A percentile compares a stretch with the other conserved stretches of the same genome.
phyloP scores from a whole-genome alignment of 2,329 filamentous ascomycete species.

The Myriosclerotinia duriaeana region DNA sequence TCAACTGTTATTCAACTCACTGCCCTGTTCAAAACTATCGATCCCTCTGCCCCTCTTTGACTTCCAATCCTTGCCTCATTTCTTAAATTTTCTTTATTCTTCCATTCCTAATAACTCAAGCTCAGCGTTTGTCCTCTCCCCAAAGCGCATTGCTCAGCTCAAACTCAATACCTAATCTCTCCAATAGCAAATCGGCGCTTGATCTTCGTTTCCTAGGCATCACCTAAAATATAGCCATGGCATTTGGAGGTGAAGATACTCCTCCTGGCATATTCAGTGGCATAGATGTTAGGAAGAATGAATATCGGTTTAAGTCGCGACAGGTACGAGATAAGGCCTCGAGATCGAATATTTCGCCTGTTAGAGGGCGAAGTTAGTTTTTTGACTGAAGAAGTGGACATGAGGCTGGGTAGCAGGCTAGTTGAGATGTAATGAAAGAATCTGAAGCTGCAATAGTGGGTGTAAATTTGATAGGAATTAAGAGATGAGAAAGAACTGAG shows the following conservation, averaged over 20 bases:
- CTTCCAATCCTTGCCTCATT: not conserved
- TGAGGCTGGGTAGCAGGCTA: too few relatives aligned
- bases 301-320: conserved; percentile 53
- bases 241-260: conserved; percentile 35
- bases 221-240: conserved; percentile 34
- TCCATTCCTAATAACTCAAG: not conserved
- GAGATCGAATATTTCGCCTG: conserved; percentile 42
- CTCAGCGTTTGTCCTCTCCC: not conserved
- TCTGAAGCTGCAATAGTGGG: not conserved
- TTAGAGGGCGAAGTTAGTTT: not conserved
- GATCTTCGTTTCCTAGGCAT: not conserved
- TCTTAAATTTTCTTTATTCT: not conserved
- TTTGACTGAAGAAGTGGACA: not conserved
- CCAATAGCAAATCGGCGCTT: too few relatives aligned
- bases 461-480: not conserved
- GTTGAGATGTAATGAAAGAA: not conserved
- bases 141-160: not conserved
- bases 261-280: conserved; percentile 50
- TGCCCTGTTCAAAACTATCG: too few relatives aligned
- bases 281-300: conserved; percentile 60
- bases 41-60: not conserved
- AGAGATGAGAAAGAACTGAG: not conserved
- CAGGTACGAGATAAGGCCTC: conserved; percentile 46
- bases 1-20: not conserved
- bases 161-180: not conserved